Conservation (phyloP, 148 eudicot species). For the Nepenthes gracilis region DNA sequence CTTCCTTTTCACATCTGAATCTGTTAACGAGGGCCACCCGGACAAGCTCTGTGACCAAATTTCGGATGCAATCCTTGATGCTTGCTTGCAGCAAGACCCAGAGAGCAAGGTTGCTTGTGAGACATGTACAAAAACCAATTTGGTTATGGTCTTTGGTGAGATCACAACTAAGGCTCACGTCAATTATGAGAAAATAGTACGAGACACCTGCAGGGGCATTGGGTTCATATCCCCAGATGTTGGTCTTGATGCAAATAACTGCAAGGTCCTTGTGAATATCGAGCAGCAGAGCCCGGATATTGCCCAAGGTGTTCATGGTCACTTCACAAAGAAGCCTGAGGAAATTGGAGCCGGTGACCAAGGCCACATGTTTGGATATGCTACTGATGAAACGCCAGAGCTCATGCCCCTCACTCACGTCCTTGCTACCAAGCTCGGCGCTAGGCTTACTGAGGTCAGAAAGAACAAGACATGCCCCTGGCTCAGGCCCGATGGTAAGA, state of each 20-base stretch:
- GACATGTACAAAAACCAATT: constrained; percentile 15
- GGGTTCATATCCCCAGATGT: constrained; percentile 13
- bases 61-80: constrained; percentile 16
- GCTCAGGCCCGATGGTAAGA: constrained; percentile 19
- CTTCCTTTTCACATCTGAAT: constrained; percentile 18
- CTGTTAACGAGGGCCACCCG: constrained; percentile 19
- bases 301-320: constrained; percentile 19
- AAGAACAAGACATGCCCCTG: constrained; percentile 20
- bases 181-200: constrained; percentile 13
- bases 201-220: constrained; percentile 13
- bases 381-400: constrained; percentile 15
- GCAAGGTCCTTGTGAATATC: constrained; percentile 15
- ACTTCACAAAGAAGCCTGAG: constrained; percentile 17
- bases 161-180: constrained; percentile 15
- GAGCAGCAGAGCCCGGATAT: constrained; percentile 18
- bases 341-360: constrained; percentile 19
- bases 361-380: constrained; percentile 19
- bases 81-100: constrained; percentile 15
- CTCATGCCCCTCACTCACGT: constrained; percentile 21
- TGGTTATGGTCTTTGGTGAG: constrained; percentile 22
- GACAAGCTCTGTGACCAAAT: constrained; percentile 19
- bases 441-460: constrained; percentile 18
- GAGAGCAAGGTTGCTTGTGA: constrained; percentile 19
- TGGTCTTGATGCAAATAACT: constrained; percentile 13
- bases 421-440: constrained; percentile 18